phyloP scores from a whole-genome alignment of 257 asterid species.

The Solanum ahanhuiri region DNA sequence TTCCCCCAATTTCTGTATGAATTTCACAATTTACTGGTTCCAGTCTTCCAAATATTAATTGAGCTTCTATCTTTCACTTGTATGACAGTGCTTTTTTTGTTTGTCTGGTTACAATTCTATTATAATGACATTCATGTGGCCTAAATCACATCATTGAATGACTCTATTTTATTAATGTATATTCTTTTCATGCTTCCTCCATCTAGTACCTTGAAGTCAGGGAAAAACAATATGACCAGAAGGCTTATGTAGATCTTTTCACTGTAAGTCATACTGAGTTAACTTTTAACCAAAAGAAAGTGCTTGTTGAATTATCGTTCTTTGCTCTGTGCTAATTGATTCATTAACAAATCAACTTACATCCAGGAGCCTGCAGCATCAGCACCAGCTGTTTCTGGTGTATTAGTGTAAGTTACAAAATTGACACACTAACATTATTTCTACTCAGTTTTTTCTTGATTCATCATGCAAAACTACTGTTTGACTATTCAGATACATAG shows the following conservation, averaged over 20 bases:
- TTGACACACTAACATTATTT: background rate
- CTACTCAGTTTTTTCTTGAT: background rate
- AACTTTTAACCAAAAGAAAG: background rate
- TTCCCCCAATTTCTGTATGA: background rate
- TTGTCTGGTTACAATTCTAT: background rate
- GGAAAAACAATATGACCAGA: slow-evolving; percentile 93
- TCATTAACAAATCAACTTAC: background rate
- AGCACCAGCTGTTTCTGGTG: slow-evolving; percentile 50
- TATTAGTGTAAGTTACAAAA: slow-evolving; percentile 65
- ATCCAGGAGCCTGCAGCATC: slow-evolving; percentile 50
- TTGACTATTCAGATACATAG: slow-evolving; percentile 52
- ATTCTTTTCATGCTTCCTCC: background rate
- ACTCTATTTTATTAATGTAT: background rate
- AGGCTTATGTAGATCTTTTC: slow-evolving; percentile 64
- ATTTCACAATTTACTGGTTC: background rate
- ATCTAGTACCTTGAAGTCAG: slow-evolving; percentile 83
- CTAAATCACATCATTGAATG: background rate
- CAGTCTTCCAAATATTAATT: background rate
- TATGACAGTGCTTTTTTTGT: background rate
- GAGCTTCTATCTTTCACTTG: background rate
- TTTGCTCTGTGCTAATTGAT: background rate
- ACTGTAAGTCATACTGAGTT: slow-evolving; percentile 38
- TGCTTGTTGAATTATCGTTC: background rate
- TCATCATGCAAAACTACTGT: background rate
- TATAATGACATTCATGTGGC: background rate